These are phyloP conservation scores for Asterochloris erici DNA, from an alignment of 139 green algal species.

Conservation along the genomic window DNA sequence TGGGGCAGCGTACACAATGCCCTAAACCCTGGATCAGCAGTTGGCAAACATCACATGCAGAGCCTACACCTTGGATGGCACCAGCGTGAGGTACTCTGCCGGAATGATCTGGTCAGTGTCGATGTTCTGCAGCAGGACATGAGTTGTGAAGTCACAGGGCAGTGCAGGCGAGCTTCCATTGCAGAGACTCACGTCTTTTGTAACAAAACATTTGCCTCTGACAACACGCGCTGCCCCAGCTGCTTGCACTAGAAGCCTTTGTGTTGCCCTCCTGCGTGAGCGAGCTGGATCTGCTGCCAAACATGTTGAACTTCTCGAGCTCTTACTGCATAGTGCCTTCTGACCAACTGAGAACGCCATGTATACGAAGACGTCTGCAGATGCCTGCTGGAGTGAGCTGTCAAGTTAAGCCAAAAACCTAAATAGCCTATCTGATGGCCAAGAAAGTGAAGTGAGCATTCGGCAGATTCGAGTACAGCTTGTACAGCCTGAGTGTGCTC, in stretches of 20 bases:
- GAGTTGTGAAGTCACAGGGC: neutral
- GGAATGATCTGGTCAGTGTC: conserved; percentile 98
- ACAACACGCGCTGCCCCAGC: conserved; percentile 21
- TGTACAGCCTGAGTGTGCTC: too few relatives aligned
- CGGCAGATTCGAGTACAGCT: too few relatives aligned
- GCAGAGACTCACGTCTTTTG: conserved; percentile 61
- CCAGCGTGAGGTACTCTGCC: conserved; percentile 92
- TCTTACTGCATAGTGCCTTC: too few relatives aligned
- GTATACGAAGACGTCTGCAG: too few relatives aligned
- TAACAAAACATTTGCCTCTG: conserved; percentile 72
- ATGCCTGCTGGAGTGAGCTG: too few relatives aligned
- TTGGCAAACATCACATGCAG: neutral
- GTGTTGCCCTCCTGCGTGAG: neutral
- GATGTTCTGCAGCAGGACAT: conserved; percentile 78
- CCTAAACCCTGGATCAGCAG: neutral
- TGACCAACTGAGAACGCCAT: too few relatives aligned
- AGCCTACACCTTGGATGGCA: conserved; percentile 81
- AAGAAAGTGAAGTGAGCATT: too few relatives aligned
- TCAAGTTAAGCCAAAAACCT: too few relatives aligned
- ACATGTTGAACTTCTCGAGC: too few relatives aligned
- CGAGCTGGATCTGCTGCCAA: too few relatives aligned
- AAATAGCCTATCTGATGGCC: too few relatives aligned
- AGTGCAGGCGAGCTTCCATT: neutral
- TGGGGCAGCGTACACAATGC: neutral
- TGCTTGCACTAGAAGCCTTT: neutral